phyloP scores from a whole-genome alignment of 176 grass and related monocot genomes.

The Saccharum officinarum region DNA sequence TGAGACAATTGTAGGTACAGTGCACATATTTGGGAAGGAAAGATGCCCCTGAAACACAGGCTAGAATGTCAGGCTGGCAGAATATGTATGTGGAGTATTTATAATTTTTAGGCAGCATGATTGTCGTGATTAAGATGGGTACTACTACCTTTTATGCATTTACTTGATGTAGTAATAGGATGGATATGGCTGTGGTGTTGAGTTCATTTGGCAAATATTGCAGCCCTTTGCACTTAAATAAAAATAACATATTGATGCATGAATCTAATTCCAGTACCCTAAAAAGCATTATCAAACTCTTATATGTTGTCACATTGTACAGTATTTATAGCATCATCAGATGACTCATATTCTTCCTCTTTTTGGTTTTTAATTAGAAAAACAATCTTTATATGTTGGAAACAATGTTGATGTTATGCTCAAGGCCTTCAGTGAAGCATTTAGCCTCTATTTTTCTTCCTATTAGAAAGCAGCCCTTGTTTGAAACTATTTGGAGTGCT shows the following conservation, averaged over 20 bases:
- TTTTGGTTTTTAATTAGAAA: background rate
- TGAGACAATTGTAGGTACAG: background rate
- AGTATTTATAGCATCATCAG: background rate
- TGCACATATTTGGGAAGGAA: slow-evolving; percentile 11
- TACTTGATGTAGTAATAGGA: background rate
- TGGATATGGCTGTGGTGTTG: background rate
- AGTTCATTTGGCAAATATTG: slow-evolving; percentile 11
- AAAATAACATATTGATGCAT: background rate
- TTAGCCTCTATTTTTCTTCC: background rate
- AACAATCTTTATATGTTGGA: background rate
- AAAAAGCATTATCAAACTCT: background rate
- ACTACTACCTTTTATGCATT: background rate
- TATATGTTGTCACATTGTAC: slow-evolving; percentile 2
- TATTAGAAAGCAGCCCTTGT: background rate
- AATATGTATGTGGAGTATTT: background rate
- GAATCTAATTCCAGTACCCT: background rate
- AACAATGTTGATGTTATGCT: background rate
- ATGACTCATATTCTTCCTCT: background rate
- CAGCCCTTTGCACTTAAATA: background rate
- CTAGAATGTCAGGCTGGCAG: background rate
- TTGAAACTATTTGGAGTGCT: background rate
- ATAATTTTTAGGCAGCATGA: background rate
- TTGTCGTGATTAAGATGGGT: background rate
- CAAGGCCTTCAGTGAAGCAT: slow-evolving; percentile 1
- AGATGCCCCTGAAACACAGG: background rate